A percentile compares a stretch with the other conserved stretches of the same genome.
phyloP scores from a whole-genome alignment of 202 grass and related monocot genomes.

The Brachypodium distachyon region DNA sequence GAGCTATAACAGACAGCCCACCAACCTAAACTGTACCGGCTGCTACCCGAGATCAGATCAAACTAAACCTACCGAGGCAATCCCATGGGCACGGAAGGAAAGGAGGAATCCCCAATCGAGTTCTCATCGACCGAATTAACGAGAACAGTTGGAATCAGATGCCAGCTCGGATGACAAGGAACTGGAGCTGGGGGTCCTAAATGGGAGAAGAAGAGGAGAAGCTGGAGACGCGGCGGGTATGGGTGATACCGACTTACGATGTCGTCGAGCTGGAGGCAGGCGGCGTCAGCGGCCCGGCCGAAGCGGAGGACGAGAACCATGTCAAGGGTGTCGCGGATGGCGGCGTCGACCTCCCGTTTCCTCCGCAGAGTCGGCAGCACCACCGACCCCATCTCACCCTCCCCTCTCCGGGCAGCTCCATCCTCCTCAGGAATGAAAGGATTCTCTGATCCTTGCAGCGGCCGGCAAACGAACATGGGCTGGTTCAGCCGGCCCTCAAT shows the following conservation, averaged over 20 bases:
- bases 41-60: not conserved
- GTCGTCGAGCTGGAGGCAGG: slow-evolving; percentile 78
- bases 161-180: not conserved
- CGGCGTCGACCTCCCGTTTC: slow-evolving; percentile 57
- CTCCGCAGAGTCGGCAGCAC: slow-evolving; percentile 49
- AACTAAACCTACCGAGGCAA: not conserved
- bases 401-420: not conserved
- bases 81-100: not conserved
- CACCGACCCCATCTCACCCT: slow-evolving; percentile 38
- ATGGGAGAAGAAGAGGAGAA: not conserved
- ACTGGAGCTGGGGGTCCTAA: not conserved
- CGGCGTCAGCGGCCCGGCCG: slow-evolving; percentile 40
- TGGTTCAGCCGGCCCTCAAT: too few species aligned
- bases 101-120: not conserved
- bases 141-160: not conserved
- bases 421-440: not conserved
- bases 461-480: too few species aligned
- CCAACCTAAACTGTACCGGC: not conserved
- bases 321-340: slow-evolving; percentile 74
- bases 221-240: not conserved
- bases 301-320: slow-evolving; percentile 83
- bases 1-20: too few species aligned
- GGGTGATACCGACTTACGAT: slow-evolving; percentile 23
- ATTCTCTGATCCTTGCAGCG: not conserved
- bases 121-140: not conserved